Percentiles rank a stretch among this genome's conserved stretches.
Conservation (phyloP, 2,329 filamentous ascomycete species). For the Grosmannia huntii region DNA sequence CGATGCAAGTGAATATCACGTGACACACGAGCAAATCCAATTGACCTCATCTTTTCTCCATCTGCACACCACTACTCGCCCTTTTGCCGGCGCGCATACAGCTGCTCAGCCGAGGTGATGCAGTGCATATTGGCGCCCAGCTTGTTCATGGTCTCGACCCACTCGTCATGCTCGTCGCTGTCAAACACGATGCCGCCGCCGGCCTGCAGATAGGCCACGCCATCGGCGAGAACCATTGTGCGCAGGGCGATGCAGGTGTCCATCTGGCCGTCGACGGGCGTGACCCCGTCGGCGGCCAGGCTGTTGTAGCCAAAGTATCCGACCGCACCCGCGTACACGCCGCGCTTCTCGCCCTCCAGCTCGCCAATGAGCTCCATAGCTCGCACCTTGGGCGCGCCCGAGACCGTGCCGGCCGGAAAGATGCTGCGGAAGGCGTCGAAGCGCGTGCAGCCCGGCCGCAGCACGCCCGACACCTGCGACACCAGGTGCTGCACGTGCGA, state of each 20-base stretch:
- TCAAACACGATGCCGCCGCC: constrained; percentile 90
- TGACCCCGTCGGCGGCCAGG: constrained; percentile 46
- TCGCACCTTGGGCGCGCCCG: constrained; percentile 85
- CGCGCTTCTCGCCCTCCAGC: constrained; percentile 84
- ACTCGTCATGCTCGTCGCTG: constrained; percentile 81
- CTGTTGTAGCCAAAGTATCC: constrained; percentile 89
- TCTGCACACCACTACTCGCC: background rate
- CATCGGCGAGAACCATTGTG: constrained; percentile 91
- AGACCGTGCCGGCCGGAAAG: constrained; percentile 93
- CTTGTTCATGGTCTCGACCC: constrained; percentile 94
- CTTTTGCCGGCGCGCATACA: constrained; percentile 28
- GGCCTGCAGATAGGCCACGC: constrained; percentile 81
- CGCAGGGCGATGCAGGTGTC: constrained; percentile 71
- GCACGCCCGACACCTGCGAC: constrained; percentile 85
- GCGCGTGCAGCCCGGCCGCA: constrained; percentile 70
- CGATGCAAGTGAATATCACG: too few relatives aligned
- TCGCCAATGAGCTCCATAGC: constrained; percentile 97
- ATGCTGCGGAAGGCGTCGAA: constrained; percentile 96
- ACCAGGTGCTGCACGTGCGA: constrained; percentile 96
- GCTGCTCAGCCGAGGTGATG: constrained; percentile 69
- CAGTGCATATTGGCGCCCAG: constrained; percentile 79
- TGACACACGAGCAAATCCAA: too few relatives aligned
- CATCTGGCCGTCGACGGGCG: constrained; percentile 70
- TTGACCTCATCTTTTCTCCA: too few relatives aligned
- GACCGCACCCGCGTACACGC: constrained; percentile 89